Evolutionary conservation across 176 grass and related monocot species (phyloP), one percentile per base, ranked within the genome.

Genomic region (Oryza glaberrima): DNA sequence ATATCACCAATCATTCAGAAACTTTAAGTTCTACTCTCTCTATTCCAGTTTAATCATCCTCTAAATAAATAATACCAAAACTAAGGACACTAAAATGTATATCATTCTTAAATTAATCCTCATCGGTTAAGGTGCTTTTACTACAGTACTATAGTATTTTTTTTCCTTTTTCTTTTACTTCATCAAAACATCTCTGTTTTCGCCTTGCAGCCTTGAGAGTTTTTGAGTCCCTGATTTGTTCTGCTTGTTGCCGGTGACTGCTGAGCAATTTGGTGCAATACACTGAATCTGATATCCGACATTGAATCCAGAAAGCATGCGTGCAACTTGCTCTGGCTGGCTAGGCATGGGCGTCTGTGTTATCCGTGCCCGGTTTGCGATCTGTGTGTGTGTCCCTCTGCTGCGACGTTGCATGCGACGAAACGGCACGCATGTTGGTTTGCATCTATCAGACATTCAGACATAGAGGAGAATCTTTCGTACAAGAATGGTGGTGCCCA

Each of bases 391-490:
- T n/a, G 19, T 60, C 19, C 52, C 16, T 7, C 20, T 40, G 30
- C 9, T 6, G 34, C 44, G 68, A 14, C 38, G 19, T 71, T 47
- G 54, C 69, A 9, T n/a, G 43, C 6, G 14, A 67, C 28, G 58
- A 60, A 64, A 16, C 19, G 43, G 40, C 81, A 85, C 58, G 58
- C 58, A 11, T 23, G 58, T 23, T 13, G 13, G 2, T 20, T 20
- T 66, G 64, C 25, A 41, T 34, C 12, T 19, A 26, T 20, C 41
- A 5, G 23, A 11, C 5, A 19, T 36, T 28, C 41, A 8, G 23
- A 11, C n/a, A 19, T 14, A 51, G 76, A 52, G 49, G 52, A 63
- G 58, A 63, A 67, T 86, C 46, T 38, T 84, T 67, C 41, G 77
- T 74, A 4, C 77, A 65, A 36, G 9, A 63, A 30, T 40, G 67